Conservation (phyloP, 176 grass and related monocot genomes). For the Stipa capillata region DNA sequence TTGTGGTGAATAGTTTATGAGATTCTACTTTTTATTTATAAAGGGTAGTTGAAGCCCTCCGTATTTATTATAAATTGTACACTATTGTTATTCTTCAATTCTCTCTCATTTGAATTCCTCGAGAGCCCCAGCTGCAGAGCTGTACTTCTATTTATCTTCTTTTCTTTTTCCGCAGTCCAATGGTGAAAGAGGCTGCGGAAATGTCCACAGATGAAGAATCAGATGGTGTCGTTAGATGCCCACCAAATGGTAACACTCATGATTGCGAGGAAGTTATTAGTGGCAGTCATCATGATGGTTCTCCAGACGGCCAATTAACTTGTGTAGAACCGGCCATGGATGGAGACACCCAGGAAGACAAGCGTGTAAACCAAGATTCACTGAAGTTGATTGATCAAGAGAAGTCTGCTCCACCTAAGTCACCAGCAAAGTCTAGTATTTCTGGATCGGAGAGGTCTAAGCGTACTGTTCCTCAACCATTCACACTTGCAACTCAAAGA, state of each 20-base stretch:
- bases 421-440: conserved; percentile 40
- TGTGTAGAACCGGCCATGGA: conserved; percentile 23
- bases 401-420: conserved; percentile 24
- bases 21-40: conserved; percentile 17
- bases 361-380: conserved; percentile 38
- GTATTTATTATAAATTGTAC: not conserved
- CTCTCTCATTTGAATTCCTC: conserved; percentile 1
- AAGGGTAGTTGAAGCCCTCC: not conserved
- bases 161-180: conserved; percentile 35
- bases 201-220: conserved; percentile 58
- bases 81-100: not conserved
- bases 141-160: conserved; percentile 21
- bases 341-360: conserved; percentile 39
- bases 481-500: conserved; percentile 53
- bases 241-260: conserved; percentile 31
- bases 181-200: conserved; percentile 59
- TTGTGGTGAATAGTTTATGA: conserved; percentile 9
- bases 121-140: not conserved
- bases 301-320: conserved; percentile 13
- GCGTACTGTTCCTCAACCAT: conserved; percentile 52
- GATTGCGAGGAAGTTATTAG: conserved; percentile 25
- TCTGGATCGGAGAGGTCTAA: conserved; percentile 35
- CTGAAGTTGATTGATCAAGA: conserved; percentile 45
- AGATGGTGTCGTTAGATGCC: conserved; percentile 40
- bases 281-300: conserved; percentile 24